These are phyloP conservation scores for Tilletia caries DNA, from an alignment of 1,284 basidiomycete species.

Conservation along the genomic window DNA sequence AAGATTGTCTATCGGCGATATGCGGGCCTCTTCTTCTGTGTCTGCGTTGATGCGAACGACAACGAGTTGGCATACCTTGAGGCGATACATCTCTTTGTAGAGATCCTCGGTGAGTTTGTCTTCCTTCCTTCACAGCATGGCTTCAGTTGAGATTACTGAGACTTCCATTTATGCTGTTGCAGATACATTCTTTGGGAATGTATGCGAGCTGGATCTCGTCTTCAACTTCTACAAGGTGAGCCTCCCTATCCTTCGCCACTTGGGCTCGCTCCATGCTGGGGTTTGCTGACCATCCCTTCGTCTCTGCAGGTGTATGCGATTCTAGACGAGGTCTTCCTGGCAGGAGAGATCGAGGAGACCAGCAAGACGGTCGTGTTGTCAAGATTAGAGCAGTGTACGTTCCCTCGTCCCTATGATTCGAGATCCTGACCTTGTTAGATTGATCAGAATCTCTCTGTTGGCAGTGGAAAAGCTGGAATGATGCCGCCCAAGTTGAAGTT, in stretches of 20 bases:
- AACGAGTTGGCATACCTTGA: constrained; percentile 96
- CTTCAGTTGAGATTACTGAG: background rate
- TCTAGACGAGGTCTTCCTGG: constrained; percentile 96
- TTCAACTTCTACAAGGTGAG: constrained; percentile 96
- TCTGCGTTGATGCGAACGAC: constrained; percentile 95
- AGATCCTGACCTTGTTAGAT: too few relatives aligned
- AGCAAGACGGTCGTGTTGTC: constrained; percentile 90
- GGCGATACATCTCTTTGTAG: constrained; percentile 96
- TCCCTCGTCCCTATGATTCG: background rate
- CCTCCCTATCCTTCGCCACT: constrained; percentile 15
- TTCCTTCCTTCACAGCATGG: background rate
- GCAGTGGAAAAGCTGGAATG: too few relatives aligned
- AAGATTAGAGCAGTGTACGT: constrained; percentile 65
- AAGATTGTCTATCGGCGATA: constrained; percentile 60
- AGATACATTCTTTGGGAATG: constrained; percentile 98
- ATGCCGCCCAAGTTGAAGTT: too few relatives aligned
- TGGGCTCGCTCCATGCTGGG: constrained; percentile 6
- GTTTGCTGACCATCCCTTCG: background rate
- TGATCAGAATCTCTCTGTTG: too few relatives aligned
- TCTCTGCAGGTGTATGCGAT: constrained; percentile 80
- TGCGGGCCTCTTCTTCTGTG: constrained; percentile 78
- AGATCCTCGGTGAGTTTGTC: constrained; percentile 75
- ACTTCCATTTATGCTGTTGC: background rate
- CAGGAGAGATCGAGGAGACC: constrained; percentile 96
- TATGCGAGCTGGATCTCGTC: constrained; percentile 91